Evolutionary conservation across 2,329 filamentous ascomycete genomes (phyloP).

Genomic region (Mycosphaerella sp.): DNA sequence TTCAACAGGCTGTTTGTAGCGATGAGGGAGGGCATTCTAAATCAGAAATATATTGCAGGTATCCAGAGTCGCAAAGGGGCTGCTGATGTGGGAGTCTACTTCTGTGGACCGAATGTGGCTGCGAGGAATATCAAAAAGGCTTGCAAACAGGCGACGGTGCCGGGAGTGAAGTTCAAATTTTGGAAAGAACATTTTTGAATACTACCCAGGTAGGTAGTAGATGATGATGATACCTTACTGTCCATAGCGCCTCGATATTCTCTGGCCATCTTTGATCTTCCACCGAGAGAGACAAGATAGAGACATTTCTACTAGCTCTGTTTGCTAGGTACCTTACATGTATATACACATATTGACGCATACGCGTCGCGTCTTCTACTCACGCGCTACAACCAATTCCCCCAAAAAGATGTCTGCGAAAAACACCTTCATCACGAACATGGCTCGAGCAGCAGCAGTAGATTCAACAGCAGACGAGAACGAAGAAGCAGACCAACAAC

Average conservation of each 20-base stretch:
- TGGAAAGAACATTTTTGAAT: slow-evolving; percentile 86
- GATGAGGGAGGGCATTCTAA: slow-evolving; percentile 82
- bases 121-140: slow-evolving; percentile 81
- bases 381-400: no score
- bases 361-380: no score
- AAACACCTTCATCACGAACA: background rate
- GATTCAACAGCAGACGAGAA: background rate
- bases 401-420: background rate
- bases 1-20: slow-evolving; percentile 71
- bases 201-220: background rate
- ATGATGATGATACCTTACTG: no score
- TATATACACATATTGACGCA: no score
- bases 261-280: no score
- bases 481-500: background rate
- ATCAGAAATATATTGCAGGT: slow-evolving; percentile 77
- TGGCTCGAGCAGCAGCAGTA: background rate
- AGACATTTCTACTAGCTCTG: no score
- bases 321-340: no score
- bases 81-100: slow-evolving; percentile 93
- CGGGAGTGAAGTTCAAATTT: slow-evolving; percentile 88
- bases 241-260: no score
- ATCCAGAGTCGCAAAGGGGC: slow-evolving; percentile 48
- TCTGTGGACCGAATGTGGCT: slow-evolving; percentile 78
- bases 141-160: slow-evolving; percentile 62
- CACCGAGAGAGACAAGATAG: no score